These are phyloP conservation scores for Acacia pycnantha DNA, from an alignment of 331 rosid genomes.

Conservation along the genomic window DNA sequence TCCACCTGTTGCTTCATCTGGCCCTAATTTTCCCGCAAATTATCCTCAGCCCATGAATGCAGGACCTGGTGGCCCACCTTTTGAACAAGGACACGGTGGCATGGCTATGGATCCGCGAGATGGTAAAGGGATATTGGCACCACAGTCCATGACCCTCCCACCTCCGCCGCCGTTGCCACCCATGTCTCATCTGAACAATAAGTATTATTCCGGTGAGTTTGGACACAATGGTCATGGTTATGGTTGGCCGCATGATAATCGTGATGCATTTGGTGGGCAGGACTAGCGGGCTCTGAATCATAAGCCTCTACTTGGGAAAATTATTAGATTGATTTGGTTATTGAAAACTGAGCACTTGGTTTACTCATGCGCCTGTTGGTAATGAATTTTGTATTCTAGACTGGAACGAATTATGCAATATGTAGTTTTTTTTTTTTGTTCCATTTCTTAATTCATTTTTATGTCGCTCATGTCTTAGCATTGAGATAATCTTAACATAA, in stretches of 20 bases:
- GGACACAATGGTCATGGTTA: slow-evolving; percentile 70
- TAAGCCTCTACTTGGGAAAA: not conserved
- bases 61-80: slow-evolving; percentile 56
- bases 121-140: slow-evolving; percentile 68
- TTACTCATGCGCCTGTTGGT: not conserved
- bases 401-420: not conserved
- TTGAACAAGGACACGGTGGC: slow-evolving; percentile 56
- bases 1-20: slow-evolving; percentile 52
- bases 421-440: not conserved
- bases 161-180: slow-evolving; percentile 55
- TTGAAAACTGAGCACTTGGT: not conserved
- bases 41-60: slow-evolving; percentile 76
- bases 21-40: slow-evolving; percentile 50
- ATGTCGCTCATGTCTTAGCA: not conserved
- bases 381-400: not conserved
- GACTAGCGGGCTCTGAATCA: slow-evolving; percentile 33
- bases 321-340: not conserved
- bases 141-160: slow-evolving; percentile 63
- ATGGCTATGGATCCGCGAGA: slow-evolving; percentile 72
- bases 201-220: slow-evolving; percentile 59
- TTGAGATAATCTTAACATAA: no score
- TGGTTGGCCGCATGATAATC: slow-evolving; percentile 74
- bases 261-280: slow-evolving; percentile 62
- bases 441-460: not conserved
- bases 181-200: slow-evolving; percentile 60